Percentiles rank a stretch among this genome's conserved stretches.
phyloP scores from a whole-genome alignment of 1,284 basidiomycete species.

The Gomphus bonarii region DNA sequence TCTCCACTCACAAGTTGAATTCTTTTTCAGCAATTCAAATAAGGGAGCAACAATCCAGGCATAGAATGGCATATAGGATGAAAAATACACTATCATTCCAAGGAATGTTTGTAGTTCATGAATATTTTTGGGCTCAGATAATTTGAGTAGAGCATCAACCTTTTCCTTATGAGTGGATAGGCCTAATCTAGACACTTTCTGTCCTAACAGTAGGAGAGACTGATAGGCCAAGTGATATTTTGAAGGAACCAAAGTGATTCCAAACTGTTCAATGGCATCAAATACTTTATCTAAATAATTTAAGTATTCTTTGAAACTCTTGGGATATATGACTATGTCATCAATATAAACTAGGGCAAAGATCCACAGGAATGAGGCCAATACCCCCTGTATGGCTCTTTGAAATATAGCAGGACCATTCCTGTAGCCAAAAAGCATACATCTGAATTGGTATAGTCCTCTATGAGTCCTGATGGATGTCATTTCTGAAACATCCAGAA shows the following conservation, averaged over 20 bases:
- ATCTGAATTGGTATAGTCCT: conserved; percentile 29
- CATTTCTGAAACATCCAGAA: conserved; percentile 16
- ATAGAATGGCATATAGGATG: conserved; percentile 22
- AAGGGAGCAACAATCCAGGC: conserved; percentile 20
- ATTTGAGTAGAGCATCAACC: conserved; percentile 18
- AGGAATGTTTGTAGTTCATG: conserved; percentile 22
- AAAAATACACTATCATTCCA: conserved; percentile 20
- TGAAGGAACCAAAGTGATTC: conserved; percentile 24
- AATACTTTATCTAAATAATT: conserved; percentile 24
- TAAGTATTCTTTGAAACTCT: conserved; percentile 25
- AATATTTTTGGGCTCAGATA: conserved; percentile 18
- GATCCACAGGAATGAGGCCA: conserved; percentile 29
- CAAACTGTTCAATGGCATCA: conserved; percentile 18
- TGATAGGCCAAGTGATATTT: conserved; percentile 27
- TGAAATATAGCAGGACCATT: conserved; percentile 25
- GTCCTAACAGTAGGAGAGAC: conserved; percentile 25
- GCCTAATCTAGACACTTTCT: conserved; percentile 25
- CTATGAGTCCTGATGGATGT: conserved; percentile 29
- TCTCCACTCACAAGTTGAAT: conserved; percentile 20
- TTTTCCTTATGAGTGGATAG: conserved; percentile 24
- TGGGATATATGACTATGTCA: conserved; percentile 29
- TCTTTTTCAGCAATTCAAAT: conserved; percentile 18
- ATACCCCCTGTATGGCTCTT: conserved; percentile 27
- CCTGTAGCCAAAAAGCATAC: conserved; percentile 30
- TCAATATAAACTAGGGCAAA: conserved; percentile 29